Evolutionary conservation across 306 rosid genomes (phyloP).

Genomic region (Ochetophila trinervis): DNA sequence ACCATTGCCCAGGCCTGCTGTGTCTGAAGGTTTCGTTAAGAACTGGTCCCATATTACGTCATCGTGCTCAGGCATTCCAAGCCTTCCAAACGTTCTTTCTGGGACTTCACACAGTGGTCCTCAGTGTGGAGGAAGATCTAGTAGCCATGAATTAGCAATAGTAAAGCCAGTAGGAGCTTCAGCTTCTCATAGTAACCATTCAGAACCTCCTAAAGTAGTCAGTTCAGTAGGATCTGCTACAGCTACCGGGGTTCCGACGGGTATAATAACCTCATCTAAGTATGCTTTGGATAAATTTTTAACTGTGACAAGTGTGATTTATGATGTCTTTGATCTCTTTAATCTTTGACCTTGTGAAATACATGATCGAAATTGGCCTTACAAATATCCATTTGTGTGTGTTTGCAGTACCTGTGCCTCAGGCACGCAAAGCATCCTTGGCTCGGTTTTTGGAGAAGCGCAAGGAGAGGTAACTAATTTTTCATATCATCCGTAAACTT

Average conservation of each 20-base stretch:
- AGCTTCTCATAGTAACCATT: slow-evolving; percentile 31
- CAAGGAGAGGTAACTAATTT: slow-evolving; percentile 67
- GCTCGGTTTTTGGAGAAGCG: slow-evolving; percentile 95
- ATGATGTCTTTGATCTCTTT: neutral
- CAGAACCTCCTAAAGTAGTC: slow-evolving; percentile 45
- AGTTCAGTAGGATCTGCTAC: slow-evolving; percentile 39
- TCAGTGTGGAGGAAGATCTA: slow-evolving; percentile 39
- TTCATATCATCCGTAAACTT: neutral
- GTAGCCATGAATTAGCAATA: slow-evolving; percentile 34
- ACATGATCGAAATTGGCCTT: neutral
- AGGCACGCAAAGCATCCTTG: slow-evolving; percentile 92
- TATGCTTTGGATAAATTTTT: neutral
- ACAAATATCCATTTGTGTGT: slow-evolving; percentile 11
- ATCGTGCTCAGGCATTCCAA: slow-evolving; percentile 34
- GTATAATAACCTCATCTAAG: slow-evolving; percentile 35
- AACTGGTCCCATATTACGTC: slow-evolving; percentile 40
- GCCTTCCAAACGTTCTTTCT: slow-evolving; percentile 46
- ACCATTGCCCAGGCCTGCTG: slow-evolving; percentile 35
- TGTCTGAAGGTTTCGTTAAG: slow-evolving; percentile 35
- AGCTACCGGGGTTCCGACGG: slow-evolving; percentile 45
- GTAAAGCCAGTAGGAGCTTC: slow-evolving; percentile 44
- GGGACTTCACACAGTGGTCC: slow-evolving; percentile 31
- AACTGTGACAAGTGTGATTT: neutral
- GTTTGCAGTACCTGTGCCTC: slow-evolving; percentile 67
- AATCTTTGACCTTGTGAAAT: neutral